Conservation (phyloP, 1,284 basidiomycete genomes). For the Malassezia sympodialis region DNA sequence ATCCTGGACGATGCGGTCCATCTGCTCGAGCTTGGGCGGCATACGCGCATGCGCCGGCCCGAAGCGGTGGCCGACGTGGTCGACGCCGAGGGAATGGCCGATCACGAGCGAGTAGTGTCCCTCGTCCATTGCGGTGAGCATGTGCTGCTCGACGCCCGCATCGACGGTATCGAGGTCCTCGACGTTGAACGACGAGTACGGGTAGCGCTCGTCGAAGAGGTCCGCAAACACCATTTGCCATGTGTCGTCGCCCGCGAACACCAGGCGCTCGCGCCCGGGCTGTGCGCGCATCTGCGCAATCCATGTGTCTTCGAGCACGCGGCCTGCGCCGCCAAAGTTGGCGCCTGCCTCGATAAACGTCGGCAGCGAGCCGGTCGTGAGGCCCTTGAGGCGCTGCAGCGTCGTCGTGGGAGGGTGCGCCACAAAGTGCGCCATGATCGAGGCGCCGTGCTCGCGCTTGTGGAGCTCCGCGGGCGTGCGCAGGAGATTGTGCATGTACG, state of each 20-base stretch:
- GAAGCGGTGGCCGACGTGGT: slow-evolving; percentile 89
- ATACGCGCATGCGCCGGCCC: slow-evolving; percentile 80
- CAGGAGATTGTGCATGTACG: slow-evolving; percentile 71
- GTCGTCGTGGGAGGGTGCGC: slow-evolving; percentile 93
- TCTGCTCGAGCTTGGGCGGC: slow-evolving; percentile 68
- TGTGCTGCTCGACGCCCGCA: slow-evolving; percentile 68
- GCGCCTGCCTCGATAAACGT: slow-evolving; percentile 89
- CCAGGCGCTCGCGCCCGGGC: slow-evolving; percentile 38
- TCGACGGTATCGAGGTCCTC: slow-evolving; percentile 96
- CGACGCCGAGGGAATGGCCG: slow-evolving; percentile 92
- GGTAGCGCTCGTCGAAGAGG: slow-evolving; percentile 60
- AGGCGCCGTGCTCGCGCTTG: slow-evolving; percentile 57
- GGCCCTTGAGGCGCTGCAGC: slow-evolving; percentile 83
- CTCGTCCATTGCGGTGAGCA: slow-evolving; percentile 66
- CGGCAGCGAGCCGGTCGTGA: slow-evolving; percentile 89
- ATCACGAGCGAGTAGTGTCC: slow-evolving; percentile 67
- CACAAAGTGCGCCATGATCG: slow-evolving; percentile 76
- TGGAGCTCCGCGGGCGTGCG: slow-evolving; percentile 67
- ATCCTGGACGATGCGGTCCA: slow-evolving; percentile 24
- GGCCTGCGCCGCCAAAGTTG: slow-evolving; percentile 64
- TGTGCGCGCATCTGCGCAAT: slow-evolving; percentile 47
- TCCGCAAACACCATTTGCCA: slow-evolving; percentile 82
- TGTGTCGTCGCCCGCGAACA: slow-evolving; percentile 92
- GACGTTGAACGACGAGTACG: slow-evolving; percentile 95
- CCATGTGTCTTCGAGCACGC: slow-evolving; percentile 74